These are phyloP conservation scores for Nakaseomyces nivariensis DNA, from an alignment of 1,139 yeast species.

Conservation along the genomic window DNA sequence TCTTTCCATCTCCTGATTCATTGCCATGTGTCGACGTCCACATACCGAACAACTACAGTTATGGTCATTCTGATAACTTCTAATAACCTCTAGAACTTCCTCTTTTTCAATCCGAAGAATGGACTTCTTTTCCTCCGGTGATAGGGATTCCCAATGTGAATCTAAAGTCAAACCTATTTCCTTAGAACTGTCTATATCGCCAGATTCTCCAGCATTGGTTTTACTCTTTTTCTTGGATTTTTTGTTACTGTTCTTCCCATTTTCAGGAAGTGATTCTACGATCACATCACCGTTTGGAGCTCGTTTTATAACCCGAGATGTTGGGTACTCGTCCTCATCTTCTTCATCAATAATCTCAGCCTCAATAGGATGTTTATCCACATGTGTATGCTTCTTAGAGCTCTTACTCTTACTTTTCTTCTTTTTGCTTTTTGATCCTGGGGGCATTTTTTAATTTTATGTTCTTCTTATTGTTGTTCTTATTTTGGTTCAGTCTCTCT, in stretches of 20 bases:
- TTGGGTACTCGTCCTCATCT: constrained; percentile 51
- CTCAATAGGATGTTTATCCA: constrained; percentile 14
- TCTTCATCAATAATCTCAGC: constrained; percentile 44
- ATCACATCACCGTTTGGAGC: constrained; percentile 68
- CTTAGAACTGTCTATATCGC: constrained; percentile 25
- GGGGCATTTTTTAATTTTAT: background rate
- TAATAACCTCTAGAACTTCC: constrained; percentile 56
- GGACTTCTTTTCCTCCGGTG: constrained; percentile 48
- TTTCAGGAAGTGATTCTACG: constrained; percentile 34
- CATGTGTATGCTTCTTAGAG: constrained; percentile 7
- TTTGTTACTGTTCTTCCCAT: constrained; percentile 2
- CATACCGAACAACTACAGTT: constrained; percentile 70
- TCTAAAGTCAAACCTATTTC: constrained; percentile 21
- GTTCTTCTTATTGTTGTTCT: background rate
- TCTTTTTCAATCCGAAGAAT: constrained; percentile 62
- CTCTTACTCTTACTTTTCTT: constrained; percentile 19
- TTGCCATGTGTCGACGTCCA: constrained; percentile 62
- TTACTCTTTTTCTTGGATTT: constrained; percentile 37
- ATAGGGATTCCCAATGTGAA: constrained; percentile 57
- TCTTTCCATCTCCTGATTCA: constrained; percentile 72
- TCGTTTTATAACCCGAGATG: constrained; percentile 61
- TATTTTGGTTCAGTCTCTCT: background rate
- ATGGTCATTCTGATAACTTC: constrained; percentile 43
- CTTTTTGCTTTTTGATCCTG: constrained; percentile 21
- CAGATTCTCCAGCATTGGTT: constrained; percentile 40